These are phyloP conservation scores for Dendryphion nanum DNA, from an alignment of 2,329 filamentous ascomycete genomes.

Conservation along the genomic window DNA sequence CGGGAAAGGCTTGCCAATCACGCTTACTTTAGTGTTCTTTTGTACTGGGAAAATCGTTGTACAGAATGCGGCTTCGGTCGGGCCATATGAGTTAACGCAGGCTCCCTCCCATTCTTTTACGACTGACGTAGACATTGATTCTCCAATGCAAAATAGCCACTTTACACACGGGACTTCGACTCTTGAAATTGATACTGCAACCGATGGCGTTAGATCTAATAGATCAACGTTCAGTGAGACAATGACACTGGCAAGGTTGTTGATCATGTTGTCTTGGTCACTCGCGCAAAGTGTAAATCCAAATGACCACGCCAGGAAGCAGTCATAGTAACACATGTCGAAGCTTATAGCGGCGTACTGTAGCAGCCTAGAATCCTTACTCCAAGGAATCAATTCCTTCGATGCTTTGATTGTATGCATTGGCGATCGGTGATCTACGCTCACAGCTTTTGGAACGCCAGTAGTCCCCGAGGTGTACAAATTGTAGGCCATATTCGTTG, in stretches of 20 bases:
- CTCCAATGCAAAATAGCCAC: constrained; percentile 47
- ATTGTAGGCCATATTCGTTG: constrained; percentile 40
- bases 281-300: constrained; percentile 45
- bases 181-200: constrained; percentile 36
- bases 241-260: constrained; percentile 37
- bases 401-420: constrained; percentile 44
- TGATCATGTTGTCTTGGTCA: constrained; percentile 37
- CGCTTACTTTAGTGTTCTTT: constrained; percentile 29
- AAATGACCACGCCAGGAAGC: constrained; percentile 46
- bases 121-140: constrained; percentile 42
- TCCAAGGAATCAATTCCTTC: constrained; percentile 40
- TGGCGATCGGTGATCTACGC: constrained; percentile 42
- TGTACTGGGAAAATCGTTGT: constrained; percentile 41
- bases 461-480: constrained; percentile 47
- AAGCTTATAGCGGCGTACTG: constrained; percentile 46
- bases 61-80: constrained; percentile 46
- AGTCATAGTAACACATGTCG: constrained; percentile 50
- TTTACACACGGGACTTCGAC: constrained; percentile 36
- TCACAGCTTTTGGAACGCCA: constrained; percentile 45
- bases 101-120: constrained; percentile 38
- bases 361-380: constrained; percentile 35
- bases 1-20: constrained; percentile 44
- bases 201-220: constrained; percentile 45
- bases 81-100: constrained; percentile 47
- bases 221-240: constrained; percentile 36